Base-by-base conservation (phyloP, 345 rosid genomes). In the Streptanthus diversifolius region DNA sequence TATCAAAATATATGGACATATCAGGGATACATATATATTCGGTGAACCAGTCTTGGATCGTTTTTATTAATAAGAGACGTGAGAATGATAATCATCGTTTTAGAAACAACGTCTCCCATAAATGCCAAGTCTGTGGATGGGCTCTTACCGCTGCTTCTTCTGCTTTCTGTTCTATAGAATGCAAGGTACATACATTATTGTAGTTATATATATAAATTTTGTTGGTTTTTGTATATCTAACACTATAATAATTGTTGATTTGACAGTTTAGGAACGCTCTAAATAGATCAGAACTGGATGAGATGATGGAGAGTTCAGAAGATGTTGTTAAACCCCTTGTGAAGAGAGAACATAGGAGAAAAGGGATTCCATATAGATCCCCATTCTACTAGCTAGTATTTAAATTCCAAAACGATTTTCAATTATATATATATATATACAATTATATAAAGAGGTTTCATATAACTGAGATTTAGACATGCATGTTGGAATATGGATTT, bases 161-260 rank as follows among this genome's bases (percentile, higher is more conserved):
- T 29, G 33, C 29, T 19, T 63, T 70, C 32, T 76, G 80, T 70
- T 77, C 80, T 29, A 8, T 70, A 12, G 72, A 77, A 64, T 77
- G 76, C 71, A 77, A 77, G 72, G 80, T 77, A 74, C 15, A 4
- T 77, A 74, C 15, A 4, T 27, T 35, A 37, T 41, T 24, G 1
- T 60, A 7, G 5, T 36, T 24, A 19, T 30, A 37, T 0, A 5
- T 15, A 63, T 55, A 44, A 5, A 0, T n/a, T n/a, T 24, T 40
- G 19, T 35, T 11, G 3, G n/a, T 9, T 35, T 68, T 1, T 22
- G 18, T 22, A 52, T 9, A n/a, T 1, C 17, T 52, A 59, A 44
- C 25, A 53, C 0, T 62, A 2, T 44, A 8, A 7, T 61, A 12
- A 12, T 61, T 33, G 36, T 75, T 7, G 41, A 32, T 35, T 2